Percentiles rank a stretch among this genome's conserved stretches.
These are phyloP conservation scores for Emergomyces orientalis DNA, from an alignment of 2,329 filamentous ascomycete species.

Conservation along the genomic window DNA sequence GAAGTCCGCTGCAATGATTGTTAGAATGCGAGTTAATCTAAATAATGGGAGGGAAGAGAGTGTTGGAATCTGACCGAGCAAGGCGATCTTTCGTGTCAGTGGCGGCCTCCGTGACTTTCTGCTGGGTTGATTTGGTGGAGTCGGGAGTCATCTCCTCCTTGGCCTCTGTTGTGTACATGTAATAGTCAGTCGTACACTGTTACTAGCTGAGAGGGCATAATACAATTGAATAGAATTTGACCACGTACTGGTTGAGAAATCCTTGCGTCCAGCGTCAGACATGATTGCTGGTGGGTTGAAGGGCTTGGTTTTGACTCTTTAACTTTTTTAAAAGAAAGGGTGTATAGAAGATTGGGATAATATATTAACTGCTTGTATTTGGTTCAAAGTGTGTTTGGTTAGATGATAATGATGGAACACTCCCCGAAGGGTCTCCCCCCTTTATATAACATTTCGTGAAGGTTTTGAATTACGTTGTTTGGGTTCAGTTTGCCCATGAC, in stretches of 20 bases:
- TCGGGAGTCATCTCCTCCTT: conserved; percentile 51
- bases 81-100: conserved; percentile 49
- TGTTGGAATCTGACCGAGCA: conserved; percentile 33
- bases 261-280: conserved; percentile 56
- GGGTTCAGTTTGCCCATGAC: not conserved
- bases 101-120: conserved; percentile 49
- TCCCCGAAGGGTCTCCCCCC: not conserved
- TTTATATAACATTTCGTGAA: not conserved
- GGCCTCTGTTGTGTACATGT: conserved; percentile 34
- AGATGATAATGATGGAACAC: not conserved
- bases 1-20: conserved; percentile 29
- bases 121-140: conserved; percentile 51
- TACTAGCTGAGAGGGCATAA: not conserved
- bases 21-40: not conserved
- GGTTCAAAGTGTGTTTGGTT: not conserved
- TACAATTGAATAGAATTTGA: not conserved
- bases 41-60: not conserved
- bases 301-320: not conserved
- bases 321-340: not conserved
- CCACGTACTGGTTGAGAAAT: conserved; percentile 43
- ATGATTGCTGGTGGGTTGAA: conserved; percentile 32
- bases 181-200: not conserved
- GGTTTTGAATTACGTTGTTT: not conserved
- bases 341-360: not conserved
- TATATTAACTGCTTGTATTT: not conserved